Conservation (phyloP, 2,329 filamentous ascomycete species). For the Ophiocordyceps camponoti-rufipedis region DNA sequence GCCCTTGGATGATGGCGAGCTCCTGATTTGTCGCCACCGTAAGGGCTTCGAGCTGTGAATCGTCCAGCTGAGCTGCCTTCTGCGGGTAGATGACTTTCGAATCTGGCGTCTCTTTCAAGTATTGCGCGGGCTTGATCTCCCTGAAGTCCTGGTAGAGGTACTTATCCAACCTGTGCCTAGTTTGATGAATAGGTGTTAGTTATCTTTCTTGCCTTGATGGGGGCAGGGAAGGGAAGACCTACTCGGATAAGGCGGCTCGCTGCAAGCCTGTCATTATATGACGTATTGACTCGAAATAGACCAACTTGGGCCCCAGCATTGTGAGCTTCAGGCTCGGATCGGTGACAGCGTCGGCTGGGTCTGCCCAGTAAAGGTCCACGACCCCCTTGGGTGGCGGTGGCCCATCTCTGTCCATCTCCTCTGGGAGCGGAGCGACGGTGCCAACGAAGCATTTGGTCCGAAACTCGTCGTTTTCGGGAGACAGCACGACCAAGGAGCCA, state of each 20-base stretch:
- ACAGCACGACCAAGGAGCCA: constrained; percentile 34
- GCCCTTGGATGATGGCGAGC: constrained; percentile 66
- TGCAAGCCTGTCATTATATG: constrained; percentile 61
- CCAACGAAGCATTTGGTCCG: constrained; percentile 47
- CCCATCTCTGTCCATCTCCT: constrained; percentile 26
- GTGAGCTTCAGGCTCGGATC: constrained; percentile 52
- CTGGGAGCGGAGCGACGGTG: constrained; percentile 44
- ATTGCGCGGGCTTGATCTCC: constrained; percentile 11
- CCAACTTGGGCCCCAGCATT: constrained; percentile 59
- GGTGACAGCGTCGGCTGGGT: constrained; percentile 38
- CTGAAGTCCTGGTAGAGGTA: constrained; percentile 35
- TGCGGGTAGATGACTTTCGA: constrained; percentile 1
- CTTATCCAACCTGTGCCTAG: constrained; percentile 37
- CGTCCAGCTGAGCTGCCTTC: constrained; percentile 33
- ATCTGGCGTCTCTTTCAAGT: constrained; percentile 7
- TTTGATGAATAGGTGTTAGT: constrained; percentile 5
- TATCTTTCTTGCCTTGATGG: neutral
- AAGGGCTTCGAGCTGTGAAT: constrained; percentile 52
- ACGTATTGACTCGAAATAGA: constrained; percentile 62
- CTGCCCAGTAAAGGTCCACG: constrained; percentile 58
- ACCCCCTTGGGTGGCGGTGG: neutral
- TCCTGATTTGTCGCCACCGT: constrained; percentile 51
- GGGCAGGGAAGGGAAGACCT: constrained; percentile 12
- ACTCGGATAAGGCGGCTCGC: constrained; percentile 33
- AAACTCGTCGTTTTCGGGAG: constrained; percentile 41